Evolutionary conservation across 306 rosid genomes (phyloP), one percentile per base, ranked within the genome.

Genomic region (Fragaria nilgerrensis): DNA sequence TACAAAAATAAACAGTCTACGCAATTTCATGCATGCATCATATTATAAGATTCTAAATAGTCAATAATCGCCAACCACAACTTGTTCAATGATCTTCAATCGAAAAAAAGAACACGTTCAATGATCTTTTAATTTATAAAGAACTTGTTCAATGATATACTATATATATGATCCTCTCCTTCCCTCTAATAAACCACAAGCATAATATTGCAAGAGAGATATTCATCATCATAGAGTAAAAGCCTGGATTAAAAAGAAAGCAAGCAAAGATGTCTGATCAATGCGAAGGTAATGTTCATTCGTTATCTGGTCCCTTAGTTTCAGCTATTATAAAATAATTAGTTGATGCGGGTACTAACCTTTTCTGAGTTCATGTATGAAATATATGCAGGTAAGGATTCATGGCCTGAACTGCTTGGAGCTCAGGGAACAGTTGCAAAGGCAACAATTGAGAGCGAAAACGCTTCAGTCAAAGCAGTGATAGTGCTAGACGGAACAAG

Each of bases 361-460:
- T 20, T 53, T 2, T 53, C 0, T 20, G 3, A 20, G 59, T 53
- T 7, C 25, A 7, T 2, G 2, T 23, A 22, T 53, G 2, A n/a
- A n/a, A 53, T 53, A 56, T 16, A 27, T 32, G 23, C 69, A 64
- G 44, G 91, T 29, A 90, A 90, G 76, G 72, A 53, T 27, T 77
- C 93, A 19, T 88, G 96, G 93, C 82, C 85, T 0, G 91, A 88
- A 79, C 79, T 88, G 73, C 75, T 90, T 5, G 91, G 93, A 15
- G 70, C 49, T 29, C 16, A 80, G 6, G 90, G 86, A 68, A 64
- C 75, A 59, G 79, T 39, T 10, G 96, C 90, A 6, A 68, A 50
- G 63, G 69, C 67, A 70, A 82, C 41, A 3, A 77, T 87, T 27
- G 67, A 71, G 78, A 79, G 50, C 4, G 90, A 88, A 64, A 88